Conservation (phyloP, 1,284 basidiomycete species). For the Tilletia indica region DNA sequence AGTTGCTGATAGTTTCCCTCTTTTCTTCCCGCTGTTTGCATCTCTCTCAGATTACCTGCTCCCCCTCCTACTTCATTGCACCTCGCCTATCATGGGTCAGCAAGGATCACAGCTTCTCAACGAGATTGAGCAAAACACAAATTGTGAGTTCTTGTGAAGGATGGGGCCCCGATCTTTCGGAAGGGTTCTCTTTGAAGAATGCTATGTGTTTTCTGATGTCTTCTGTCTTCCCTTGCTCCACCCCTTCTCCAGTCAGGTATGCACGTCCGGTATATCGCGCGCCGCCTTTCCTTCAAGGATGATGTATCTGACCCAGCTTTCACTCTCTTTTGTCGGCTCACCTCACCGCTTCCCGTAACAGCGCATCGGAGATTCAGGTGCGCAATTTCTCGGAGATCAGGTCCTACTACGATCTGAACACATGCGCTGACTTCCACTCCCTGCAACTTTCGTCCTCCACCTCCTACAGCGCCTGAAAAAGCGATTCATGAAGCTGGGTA, state of each 20-base stretch:
- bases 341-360: neutral
- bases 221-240: too few species aligned
- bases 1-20: too few species aligned
- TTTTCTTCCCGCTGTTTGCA: neutral
- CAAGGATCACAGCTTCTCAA: slow-evolving; percentile 85
- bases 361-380: slow-evolving; percentile 5
- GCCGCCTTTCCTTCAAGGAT: too few species aligned
- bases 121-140: slow-evolving; percentile 87
- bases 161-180: neutral
- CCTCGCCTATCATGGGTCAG: slow-evolving; percentile 54
- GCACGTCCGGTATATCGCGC: neutral
- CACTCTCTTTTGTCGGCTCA: neutral
- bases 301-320: neutral
- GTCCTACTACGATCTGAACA: too few species aligned
- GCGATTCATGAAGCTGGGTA: slow-evolving; percentile 86
- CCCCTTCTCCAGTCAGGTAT: slow-evolving; percentile 9
- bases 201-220: neutral
- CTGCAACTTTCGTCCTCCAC: neutral
- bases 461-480: slow-evolving; percentile 79
- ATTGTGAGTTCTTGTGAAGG: too few species aligned
- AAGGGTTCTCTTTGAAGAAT: too few species aligned
- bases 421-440: neutral
- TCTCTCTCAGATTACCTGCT: neutral
- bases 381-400: neutral
- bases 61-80: neutral